Percentiles rank a stretch among this genome's conserved stretches.
phyloP scores from a whole-genome alignment of 345 rosid genomes.

The Sonneratia caseolaris region DNA sequence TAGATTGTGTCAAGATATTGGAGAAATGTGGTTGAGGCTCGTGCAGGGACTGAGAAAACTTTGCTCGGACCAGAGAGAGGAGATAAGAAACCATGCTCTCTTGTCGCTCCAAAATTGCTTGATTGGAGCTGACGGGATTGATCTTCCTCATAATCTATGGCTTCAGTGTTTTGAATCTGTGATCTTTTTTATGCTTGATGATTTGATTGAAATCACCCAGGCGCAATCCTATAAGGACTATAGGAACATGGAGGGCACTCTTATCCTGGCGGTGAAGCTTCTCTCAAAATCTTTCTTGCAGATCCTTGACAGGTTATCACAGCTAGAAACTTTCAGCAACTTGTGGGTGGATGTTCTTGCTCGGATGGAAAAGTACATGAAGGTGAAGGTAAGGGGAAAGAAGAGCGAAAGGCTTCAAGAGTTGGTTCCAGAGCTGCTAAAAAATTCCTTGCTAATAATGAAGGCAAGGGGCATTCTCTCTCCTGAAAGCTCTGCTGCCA shows the following conservation, averaged over 20 bases:
- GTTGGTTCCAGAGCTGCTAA: constrained; percentile 72
- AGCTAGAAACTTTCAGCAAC: constrained; percentile 69
- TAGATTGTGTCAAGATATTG: constrained; percentile 64
- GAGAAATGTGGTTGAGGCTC: constrained; percentile 96
- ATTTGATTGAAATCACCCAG: constrained; percentile 75
- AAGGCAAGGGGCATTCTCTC: constrained; percentile 68
- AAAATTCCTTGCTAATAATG: constrained; percentile 75
- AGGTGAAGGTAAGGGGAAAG: constrained; percentile 77
- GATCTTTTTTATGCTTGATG: constrained; percentile 83
- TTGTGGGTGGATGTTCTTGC: constrained; percentile 86
- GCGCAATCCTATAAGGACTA: constrained; percentile 84
- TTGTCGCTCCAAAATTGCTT: constrained; percentile 77
- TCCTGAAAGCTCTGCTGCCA: constrained; percentile 59
- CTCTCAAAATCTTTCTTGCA: constrained; percentile 68
- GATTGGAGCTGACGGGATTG: constrained; percentile 62
- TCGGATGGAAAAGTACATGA: constrained; percentile 89
- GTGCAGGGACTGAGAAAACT: constrained; percentile 91
- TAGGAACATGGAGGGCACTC: constrained; percentile 89
- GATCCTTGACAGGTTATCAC: constrained; percentile 57
- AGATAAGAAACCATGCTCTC: constrained; percentile 87
- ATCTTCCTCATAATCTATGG: constrained; percentile 62
- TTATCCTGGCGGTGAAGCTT: constrained; percentile 66
- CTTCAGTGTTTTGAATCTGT: constrained; percentile 76
- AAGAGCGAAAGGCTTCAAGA: constrained; percentile 91
- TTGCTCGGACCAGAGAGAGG: constrained; percentile 96